These are phyloP conservation scores for Amorphotheca resinae DNA, from an alignment of 495 filamentous ascomycete species.

Conservation along the genomic window DNA sequence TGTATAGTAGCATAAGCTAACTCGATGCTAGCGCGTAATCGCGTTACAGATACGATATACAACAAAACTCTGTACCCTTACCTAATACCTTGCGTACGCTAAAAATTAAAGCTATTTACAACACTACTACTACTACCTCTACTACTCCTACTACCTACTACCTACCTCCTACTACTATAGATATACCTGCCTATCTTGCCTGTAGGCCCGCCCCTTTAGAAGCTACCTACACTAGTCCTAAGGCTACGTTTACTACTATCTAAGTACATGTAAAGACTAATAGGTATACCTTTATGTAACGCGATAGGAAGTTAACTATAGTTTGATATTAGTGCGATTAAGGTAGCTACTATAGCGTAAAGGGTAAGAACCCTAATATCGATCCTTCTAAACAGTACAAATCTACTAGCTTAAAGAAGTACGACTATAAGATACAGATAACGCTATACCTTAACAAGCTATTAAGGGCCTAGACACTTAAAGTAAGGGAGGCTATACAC, in stretches of 20 bases:
- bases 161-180: too few relatives aligned
- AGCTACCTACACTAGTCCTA: background rate
- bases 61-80: too few relatives aligned
- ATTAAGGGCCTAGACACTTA: background rate
- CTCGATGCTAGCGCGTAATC: too few relatives aligned
- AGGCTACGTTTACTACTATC: slow-evolving; percentile 1
- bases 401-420: slow-evolving; percentile 1
- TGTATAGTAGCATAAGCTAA: too few relatives aligned
- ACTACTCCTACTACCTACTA: too few relatives aligned
- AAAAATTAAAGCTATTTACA: too few relatives aligned
- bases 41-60: too few relatives aligned
- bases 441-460: background rate
- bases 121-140: too few relatives aligned
- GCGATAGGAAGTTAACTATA: background rate
- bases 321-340: slow-evolving; percentile 1
- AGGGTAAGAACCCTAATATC: background rate
- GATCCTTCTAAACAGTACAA: background rate
- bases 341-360: background rate
- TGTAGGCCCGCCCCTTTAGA: background rate
- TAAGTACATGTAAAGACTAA: background rate
- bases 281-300: background rate
- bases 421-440: background rate
- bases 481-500: background rate
- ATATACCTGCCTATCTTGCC: too few relatives aligned
- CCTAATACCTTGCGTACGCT: too few relatives aligned